phyloP scores from a whole-genome alignment of 2,329 filamentous ascomycete species.

The Chalaropsis thielavioides region DNA sequence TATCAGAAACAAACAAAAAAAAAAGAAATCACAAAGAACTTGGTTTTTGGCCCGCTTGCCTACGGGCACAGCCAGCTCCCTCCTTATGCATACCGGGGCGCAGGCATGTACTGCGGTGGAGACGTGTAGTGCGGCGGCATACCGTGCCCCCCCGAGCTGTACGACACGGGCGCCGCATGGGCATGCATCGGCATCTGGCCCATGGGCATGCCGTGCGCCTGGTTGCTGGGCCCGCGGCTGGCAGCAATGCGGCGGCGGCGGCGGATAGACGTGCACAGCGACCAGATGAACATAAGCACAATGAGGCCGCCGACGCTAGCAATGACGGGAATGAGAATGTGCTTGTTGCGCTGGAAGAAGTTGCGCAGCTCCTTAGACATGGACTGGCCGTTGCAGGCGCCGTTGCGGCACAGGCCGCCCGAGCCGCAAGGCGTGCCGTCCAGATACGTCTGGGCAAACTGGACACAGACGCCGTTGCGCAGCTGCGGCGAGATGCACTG shows the following conservation, averaged over 20 bases:
- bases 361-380: slow-evolving; percentile 54
- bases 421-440: slow-evolving; percentile 78
- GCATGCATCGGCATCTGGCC: background rate
- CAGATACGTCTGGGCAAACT: slow-evolving; percentile 78
- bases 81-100: slow-evolving; percentile 8
- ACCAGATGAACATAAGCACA: slow-evolving; percentile 55
- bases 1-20: background rate
- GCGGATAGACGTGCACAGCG: slow-evolving; percentile 33
- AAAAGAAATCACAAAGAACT: background rate
- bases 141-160: background rate
- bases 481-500: slow-evolving; percentile 61
- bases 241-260: slow-evolving; percentile 2
- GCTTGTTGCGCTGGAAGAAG: slow-evolving; percentile 66
- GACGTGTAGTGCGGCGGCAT: background rate
- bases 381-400: slow-evolving; percentile 57
- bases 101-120: background rate
- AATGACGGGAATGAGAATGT: slow-evolving; percentile 68
- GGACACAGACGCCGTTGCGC: slow-evolving; percentile 50
- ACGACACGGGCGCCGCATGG: background rate
- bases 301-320: slow-evolving; percentile 58
- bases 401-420: slow-evolving; percentile 66
- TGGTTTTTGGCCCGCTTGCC: background rate
- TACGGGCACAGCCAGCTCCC: no score
- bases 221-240: background rate
- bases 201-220: background rate